A percentile compares a stretch with the other conserved stretches of the same genome.
Evolutionary conservation across 495 filamentous ascomycete species (phyloP).

Genomic region (Jackrogersella minutella): DNA sequence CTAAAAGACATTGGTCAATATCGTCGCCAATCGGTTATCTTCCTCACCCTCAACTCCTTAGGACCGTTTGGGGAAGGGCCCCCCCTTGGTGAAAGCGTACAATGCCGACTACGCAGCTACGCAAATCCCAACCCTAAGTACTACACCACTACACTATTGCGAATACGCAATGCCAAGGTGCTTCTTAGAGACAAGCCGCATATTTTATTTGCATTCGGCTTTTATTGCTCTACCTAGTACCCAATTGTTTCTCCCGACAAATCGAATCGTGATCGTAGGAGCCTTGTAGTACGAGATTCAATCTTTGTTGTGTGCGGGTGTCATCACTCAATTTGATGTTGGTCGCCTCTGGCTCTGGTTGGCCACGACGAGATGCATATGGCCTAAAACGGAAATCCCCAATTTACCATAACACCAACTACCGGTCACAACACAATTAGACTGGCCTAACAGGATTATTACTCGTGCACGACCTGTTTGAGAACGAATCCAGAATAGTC

Average conservation of each 20-base stretch:
- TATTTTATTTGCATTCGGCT: slow-evolving; percentile 10
- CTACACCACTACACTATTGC: not conserved
- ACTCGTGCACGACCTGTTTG: slow-evolving; percentile 14
- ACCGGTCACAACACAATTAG: slow-evolving; percentile 23
- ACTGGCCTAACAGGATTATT: slow-evolving; percentile 18
- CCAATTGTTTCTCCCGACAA: slow-evolving; percentile 20
- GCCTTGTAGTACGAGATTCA: slow-evolving; percentile 31
- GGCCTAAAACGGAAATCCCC: slow-evolving; percentile 43
- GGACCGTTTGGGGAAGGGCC: slow-evolving; percentile 19
- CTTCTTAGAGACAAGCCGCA: slow-evolving; percentile 3
- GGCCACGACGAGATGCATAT: slow-evolving; percentile 42
- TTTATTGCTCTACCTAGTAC: not conserved
- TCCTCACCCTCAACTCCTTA: slow-evolving; percentile 15
- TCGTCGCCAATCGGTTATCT: slow-evolving; percentile 38
- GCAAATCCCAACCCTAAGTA: too few relatives aligned
- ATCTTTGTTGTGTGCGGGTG: slow-evolving; percentile 21
- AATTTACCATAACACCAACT: slow-evolving; percentile 39
- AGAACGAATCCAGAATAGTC: slow-evolving; percentile 29
- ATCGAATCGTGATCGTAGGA: slow-evolving; percentile 30
- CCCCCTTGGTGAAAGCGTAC: too few relatives aligned
- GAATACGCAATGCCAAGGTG: slow-evolving; percentile 27
- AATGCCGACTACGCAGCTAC: slow-evolving; percentile 4
- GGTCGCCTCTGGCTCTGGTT: slow-evolving; percentile 45
- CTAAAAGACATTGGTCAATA: slow-evolving; percentile 11
- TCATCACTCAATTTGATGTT: slow-evolving; percentile 35